These are phyloP conservation scores for Cryptosporidium xiaoi DNA, from an alignment of 169 alveolate species.

Conservation along the genomic window DNA sequence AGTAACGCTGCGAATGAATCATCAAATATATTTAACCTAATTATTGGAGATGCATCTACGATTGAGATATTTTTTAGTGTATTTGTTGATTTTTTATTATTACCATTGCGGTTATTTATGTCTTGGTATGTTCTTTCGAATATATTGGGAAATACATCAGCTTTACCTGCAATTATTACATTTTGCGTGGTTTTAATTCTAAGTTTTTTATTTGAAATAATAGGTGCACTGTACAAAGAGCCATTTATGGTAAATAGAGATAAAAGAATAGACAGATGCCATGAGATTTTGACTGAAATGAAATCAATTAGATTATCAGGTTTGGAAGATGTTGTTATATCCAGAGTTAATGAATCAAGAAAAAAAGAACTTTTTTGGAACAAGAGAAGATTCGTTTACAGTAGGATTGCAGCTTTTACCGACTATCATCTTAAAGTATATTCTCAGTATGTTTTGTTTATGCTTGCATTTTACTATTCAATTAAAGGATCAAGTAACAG, in stretches of 20 bases:
- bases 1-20: slow-evolving; percentile 73
- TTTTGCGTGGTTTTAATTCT: slow-evolving; percentile 24
- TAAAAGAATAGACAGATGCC: slow-evolving; percentile 69
- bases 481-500: background rate
- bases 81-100: slow-evolving; percentile 40
- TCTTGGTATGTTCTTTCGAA: slow-evolving; percentile 58
- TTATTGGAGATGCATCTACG: slow-evolving; percentile 65
- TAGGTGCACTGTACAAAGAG: slow-evolving; percentile 62
- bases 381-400: slow-evolving; percentile 51
- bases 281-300: slow-evolving; percentile 57
- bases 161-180: slow-evolving; percentile 50
- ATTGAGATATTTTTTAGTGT: slow-evolving; percentile 48
- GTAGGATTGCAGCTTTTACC: slow-evolving; percentile 56
- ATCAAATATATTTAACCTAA: slow-evolving; percentile 55
- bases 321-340: slow-evolving; percentile 62
- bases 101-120: slow-evolving; percentile 29
- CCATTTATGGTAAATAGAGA: slow-evolving; percentile 68
- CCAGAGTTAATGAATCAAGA: slow-evolving; percentile 65
- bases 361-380: slow-evolving; percentile 55
- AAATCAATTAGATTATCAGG: slow-evolving; percentile 57
- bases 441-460: slow-evolving; percentile 50
- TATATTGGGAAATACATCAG: slow-evolving; percentile 44
- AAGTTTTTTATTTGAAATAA: slow-evolving; percentile 60
- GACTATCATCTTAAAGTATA: slow-evolving; percentile 62
- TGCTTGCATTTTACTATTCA: slow-evolving; percentile 17